These are phyloP conservation scores for Datura wrightii DNA, from an alignment of 257 asterid species.

Conservation along the genomic window DNA sequence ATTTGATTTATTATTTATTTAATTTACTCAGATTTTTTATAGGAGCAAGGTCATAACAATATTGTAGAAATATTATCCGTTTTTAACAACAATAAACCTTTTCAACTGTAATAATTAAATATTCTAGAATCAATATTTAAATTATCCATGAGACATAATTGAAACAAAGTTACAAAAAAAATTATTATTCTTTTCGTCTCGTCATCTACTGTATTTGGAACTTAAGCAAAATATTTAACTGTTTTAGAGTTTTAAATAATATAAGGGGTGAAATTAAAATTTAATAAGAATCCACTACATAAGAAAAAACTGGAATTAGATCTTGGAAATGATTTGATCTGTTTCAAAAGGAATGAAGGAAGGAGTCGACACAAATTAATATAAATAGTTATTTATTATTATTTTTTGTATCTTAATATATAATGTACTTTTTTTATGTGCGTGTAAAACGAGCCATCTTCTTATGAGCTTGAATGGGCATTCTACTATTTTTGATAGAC, in stretches of 20 bases:
- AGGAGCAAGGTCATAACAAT: not conserved
- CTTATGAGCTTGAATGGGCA: too few species aligned
- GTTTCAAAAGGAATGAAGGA: too few species aligned
- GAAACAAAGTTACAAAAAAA: not conserved
- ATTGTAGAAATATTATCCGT: too few species aligned
- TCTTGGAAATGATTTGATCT: too few species aligned
- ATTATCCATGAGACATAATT: not conserved
- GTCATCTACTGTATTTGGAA: not conserved
- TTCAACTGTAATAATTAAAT: not conserved
- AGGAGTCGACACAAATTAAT: too few species aligned
- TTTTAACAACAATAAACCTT: not conserved
- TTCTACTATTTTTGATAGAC: not conserved
- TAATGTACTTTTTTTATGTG: not conserved
- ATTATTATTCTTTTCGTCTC: not conserved
- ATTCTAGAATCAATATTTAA: not conserved
- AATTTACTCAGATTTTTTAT: not conserved
- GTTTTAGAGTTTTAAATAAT: not conserved
- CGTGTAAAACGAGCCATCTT: too few species aligned
- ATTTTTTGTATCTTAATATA: too few species aligned
- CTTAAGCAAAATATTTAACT: not conserved
- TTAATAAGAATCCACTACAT: too few species aligned
- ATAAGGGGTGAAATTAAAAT: not conserved
- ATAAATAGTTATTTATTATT: too few species aligned
- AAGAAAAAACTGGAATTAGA: too few species aligned
- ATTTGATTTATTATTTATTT: not conserved